These are phyloP conservation scores for Fusarium ramigenum DNA, from an alignment of 2,329 filamentous ascomycete species.

Conservation along the genomic window DNA sequence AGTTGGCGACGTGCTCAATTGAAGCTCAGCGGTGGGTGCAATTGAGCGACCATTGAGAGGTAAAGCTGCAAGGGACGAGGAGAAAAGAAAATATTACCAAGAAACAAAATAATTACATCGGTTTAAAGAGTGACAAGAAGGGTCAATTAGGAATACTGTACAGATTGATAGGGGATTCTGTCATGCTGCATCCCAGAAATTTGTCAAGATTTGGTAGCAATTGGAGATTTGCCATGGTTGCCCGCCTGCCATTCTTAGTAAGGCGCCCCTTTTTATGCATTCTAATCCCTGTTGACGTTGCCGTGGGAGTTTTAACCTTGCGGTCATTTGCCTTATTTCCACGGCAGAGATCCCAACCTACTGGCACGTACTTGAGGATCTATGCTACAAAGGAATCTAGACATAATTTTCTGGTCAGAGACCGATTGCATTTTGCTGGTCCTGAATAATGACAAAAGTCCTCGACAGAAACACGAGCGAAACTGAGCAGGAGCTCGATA, in stretches of 20 bases:
- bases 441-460: too few species aligned
- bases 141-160: constrained; percentile 1
- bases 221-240: background rate
- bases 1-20: constrained; percentile 1
- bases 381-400: background rate
- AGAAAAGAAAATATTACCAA: background rate
- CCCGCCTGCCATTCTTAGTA: background rate
- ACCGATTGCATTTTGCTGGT: background rate
- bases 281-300: background rate
- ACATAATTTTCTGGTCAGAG: too few species aligned
- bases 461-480: background rate
- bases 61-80: background rate
- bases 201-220: constrained; percentile 14
- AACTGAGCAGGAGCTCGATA: background rate
- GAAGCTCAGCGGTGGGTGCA: background rate
- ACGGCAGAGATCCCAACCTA: too few species aligned
- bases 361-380: too few species aligned
- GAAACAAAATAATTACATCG: constrained; percentile 28
- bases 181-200: background rate
- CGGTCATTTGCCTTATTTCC: background rate
- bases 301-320: background rate
- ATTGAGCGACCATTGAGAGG: constrained; percentile 16
- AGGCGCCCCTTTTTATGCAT: background rate
- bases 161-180: background rate
- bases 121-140: constrained; percentile 29